phyloP scores from a whole-genome alignment of 108 stramenopile genomes.

The Seminavis robusta region DNA sequence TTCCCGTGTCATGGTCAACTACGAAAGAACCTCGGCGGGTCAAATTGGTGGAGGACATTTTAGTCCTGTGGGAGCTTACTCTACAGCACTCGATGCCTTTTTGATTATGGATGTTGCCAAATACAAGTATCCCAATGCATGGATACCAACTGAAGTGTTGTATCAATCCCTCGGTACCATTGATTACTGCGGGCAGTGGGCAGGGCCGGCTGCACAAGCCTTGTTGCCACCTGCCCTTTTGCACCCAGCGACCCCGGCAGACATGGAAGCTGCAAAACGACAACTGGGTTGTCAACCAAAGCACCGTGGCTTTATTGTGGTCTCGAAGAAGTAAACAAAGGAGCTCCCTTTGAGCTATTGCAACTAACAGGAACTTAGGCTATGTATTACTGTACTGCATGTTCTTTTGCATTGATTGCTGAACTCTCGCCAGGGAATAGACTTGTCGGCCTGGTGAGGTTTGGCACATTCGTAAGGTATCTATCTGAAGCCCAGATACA shows the following conservation, averaged over 20 bases:
- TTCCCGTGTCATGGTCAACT: conserved; percentile 74
- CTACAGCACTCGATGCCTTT: conserved; percentile 67
- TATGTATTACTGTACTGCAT: no score
- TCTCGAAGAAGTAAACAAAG: no score
- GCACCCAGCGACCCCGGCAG: conserved; percentile 1
- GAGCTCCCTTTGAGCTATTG: no score
- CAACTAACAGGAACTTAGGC: no score
- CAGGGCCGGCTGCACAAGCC: conserved; percentile 3
- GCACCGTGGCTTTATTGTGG: conserved; percentile 58
- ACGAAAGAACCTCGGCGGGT: conserved; percentile 44
- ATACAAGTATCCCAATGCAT: conserved; percentile 96
- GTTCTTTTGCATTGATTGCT: no score
- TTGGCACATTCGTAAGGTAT: no score
- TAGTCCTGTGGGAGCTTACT: conserved; percentile 87
- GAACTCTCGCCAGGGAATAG: no score
- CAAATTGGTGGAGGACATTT: conserved; percentile 94
- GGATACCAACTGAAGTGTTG: conserved; percentile 75
- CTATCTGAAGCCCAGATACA: no score
- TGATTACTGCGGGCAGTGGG: conserved; percentile 55
- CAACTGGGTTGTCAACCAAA: conserved; percentile 39
- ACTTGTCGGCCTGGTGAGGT: no score
- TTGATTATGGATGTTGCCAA: conserved; percentile 95
- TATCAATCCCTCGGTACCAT: conserved; percentile 60
- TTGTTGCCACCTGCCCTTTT: neutral
- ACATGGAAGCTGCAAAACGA: conserved; percentile 17